Conservation (phyloP, 768 basidiomycete genomes). For the Goffeauzyma gilvescens region DNA sequence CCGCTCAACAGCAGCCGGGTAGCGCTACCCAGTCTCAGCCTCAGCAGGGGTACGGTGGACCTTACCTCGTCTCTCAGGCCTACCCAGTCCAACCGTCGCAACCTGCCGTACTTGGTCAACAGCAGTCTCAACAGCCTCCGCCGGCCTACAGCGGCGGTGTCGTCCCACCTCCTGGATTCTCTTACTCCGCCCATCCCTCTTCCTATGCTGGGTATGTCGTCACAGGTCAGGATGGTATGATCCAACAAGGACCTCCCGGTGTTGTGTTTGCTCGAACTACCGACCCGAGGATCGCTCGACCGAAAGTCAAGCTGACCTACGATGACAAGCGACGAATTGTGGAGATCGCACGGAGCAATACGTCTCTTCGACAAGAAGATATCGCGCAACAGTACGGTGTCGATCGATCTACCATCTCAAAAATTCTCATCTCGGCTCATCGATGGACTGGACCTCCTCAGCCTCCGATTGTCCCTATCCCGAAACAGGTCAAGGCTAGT, state of each 20-base stretch:
- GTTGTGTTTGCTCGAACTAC: constrained; percentile 10
- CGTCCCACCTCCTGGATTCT: too few species aligned
- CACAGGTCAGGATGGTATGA: too few species aligned
- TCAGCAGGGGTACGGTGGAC: too few species aligned
- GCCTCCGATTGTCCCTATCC: constrained; percentile 15
- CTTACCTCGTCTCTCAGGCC: too few species aligned
- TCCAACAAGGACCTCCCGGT: background rate
- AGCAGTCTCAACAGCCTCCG: too few species aligned
- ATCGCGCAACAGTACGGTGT: constrained; percentile 29
- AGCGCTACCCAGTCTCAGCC: too few species aligned
- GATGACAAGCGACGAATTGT: constrained; percentile 30
- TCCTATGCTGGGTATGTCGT: too few species aligned
- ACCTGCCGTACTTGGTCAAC: too few species aligned
- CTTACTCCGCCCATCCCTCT: too few species aligned
- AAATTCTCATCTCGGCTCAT: constrained; percentile 25
- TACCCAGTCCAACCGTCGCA: too few species aligned
- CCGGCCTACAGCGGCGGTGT: too few species aligned
- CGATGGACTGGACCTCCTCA: constrained; percentile 27
- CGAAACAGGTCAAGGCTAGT: constrained; percentile 13
- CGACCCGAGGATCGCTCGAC: constrained; percentile 10
- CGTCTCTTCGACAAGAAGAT: constrained; percentile 27
- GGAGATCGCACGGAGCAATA: constrained; percentile 21
- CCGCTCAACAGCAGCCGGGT: too few species aligned
- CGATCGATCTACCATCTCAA: constrained; percentile 29
- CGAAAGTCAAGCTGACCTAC: constrained; percentile 28